Conservation (phyloP, 2,329 filamentous ascomycete genomes). For the Xylariaceae sp. region DNA sequence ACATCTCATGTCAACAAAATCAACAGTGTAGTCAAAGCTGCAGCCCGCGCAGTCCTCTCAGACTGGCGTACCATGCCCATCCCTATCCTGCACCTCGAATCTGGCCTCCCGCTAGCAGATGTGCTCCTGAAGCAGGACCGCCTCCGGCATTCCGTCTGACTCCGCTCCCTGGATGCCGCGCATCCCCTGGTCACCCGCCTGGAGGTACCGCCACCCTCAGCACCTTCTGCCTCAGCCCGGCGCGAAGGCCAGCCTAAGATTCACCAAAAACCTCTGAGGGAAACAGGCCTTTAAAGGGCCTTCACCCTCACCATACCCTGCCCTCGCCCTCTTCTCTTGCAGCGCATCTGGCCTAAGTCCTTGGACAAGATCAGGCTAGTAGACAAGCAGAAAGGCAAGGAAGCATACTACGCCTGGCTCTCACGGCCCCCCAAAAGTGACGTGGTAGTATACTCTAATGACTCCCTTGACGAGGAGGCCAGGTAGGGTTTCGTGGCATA, state of each 20-base stretch:
- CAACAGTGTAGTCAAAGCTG: not conserved
- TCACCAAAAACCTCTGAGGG: too few species aligned
- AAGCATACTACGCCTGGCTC: not conserved
- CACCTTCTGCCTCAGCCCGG: too few species aligned
- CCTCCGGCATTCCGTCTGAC: not conserved
- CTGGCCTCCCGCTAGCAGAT: not conserved
- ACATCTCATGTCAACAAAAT: not conserved
- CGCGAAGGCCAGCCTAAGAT: too few species aligned
- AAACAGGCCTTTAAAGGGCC: not conserved
- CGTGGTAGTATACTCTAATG: not conserved
- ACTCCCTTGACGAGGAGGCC: not conserved
- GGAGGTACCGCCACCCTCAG: too few species aligned
- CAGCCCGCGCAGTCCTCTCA: not conserved
- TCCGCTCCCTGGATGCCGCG: not conserved
- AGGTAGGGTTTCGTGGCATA: not conserved
- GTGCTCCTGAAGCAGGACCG: not conserved
- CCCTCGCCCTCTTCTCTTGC: not conserved
- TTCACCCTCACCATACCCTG: not conserved
- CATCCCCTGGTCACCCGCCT: not conserved
- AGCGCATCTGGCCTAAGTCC: too few species aligned
- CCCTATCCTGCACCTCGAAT: not conserved
- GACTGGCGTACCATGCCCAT: not conserved
- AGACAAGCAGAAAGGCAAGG: not conserved
- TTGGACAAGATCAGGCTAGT: not conserved
- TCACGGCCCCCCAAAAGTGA: not conserved